Evolutionary conservation across 768 basidiomycete genomes (phyloP), one percentile per base, ranked within the genome.

Genomic region (Tubosaeta brunneosetosa): DNA sequence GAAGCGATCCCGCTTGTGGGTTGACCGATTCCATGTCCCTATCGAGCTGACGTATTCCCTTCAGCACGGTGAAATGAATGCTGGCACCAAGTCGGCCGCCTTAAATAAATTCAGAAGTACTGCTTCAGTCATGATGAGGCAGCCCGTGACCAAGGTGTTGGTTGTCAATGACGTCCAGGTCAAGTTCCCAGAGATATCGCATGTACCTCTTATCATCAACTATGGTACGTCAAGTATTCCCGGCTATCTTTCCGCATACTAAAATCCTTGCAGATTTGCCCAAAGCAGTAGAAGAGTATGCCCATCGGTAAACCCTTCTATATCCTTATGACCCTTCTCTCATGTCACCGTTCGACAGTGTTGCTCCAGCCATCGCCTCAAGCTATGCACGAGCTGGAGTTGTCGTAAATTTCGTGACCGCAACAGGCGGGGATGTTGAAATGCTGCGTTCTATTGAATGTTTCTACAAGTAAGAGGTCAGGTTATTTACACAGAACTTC

Each of bases 371-470:
- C 49, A 85, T 91, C 61, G 86, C 91, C n/a, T 82, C 89, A 44
- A 73, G 76, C 69, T 88, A 91, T 66, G 80, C 85, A 37, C 85
- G 92, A 48, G 88, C 92, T 50, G 97, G 95, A 27, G 89, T 97
- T 49, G 81, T 97, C 55, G 81, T 99, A 65, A 98, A 95, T 70
- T 94, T 98, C 62, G 94, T 98, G 56, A 97, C 94, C 51, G 95
- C 94, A 50, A 94, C 93, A 13, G 94, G 94, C 29, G 94, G 94
- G 38, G 95, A 98, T 68, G 94, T 97, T 50, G 95, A 98, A 74
- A 97, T 97, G 94, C 75, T 98, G 56, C 83, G 95, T 65, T 91
- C 90, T 61, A 97, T 97, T 78, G 95, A 98, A 77, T 95, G 94
- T 79, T 95, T 93, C 74, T 97, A 95, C 80, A 92, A 92, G 91